These are phyloP conservation scores for Podospora conica DNA, from an alignment of 495 filamentous ascomycete species.

Conservation along the genomic window DNA sequence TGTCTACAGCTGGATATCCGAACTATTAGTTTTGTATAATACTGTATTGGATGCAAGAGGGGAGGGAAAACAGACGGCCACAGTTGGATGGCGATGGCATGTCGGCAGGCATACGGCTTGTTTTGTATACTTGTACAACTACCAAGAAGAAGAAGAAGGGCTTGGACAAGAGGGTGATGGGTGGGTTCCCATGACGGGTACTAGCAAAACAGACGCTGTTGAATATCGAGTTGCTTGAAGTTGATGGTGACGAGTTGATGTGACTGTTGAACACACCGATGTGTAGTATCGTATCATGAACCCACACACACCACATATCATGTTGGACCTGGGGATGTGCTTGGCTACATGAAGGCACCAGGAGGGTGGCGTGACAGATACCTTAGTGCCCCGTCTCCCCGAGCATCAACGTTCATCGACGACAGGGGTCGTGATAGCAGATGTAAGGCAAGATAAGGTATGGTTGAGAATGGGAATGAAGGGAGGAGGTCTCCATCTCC, in stretches of 20 bases:
- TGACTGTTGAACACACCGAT: too few species aligned
- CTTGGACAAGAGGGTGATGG: neutral
- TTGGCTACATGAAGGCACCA: too few species aligned
- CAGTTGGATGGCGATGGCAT: too few species aligned
- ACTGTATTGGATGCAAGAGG: neutral
- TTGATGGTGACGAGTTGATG: too few species aligned
- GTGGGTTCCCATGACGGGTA: neutral
- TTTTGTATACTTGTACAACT: neutral
- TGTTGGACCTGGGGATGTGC: neutral
- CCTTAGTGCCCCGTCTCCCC: too few species aligned
- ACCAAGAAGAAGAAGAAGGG: neutral
- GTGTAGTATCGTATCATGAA: neutral
- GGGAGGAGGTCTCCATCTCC: too few species aligned
- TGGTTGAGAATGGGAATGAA: neutral
- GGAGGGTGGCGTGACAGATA: neutral
- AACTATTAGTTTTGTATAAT: neutral
- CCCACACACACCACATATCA: neutral
- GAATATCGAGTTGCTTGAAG: neutral
- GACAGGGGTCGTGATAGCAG: neutral
- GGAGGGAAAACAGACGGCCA: neutral
- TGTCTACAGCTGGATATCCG: neutral
- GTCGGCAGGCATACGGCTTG: neutral
- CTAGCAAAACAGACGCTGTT: neutral
- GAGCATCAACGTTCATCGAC: neutral
- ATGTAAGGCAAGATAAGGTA: neutral